A percentile compares a stretch with the other conserved stretches of the same genome.
Conservation (phyloP, 805 yeast genomes). For the Pichia sporocuriosa region DNA sequence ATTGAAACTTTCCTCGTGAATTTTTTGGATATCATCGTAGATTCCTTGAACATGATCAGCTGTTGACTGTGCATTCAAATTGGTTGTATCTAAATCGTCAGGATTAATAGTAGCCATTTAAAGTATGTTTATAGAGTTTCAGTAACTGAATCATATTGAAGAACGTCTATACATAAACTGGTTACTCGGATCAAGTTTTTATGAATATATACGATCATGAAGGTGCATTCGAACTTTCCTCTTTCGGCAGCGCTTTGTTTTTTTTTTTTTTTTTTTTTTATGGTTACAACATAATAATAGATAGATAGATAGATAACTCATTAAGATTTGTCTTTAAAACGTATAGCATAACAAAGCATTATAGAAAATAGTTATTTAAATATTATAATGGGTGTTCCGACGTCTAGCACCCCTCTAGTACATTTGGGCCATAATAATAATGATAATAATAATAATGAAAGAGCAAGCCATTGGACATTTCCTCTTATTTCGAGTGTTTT, state of each 20-base stretch:
- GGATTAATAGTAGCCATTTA: conserved; percentile 14
- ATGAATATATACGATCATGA: too few relatives aligned
- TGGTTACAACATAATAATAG: too few relatives aligned
- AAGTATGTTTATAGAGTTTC: background rate
- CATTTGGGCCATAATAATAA: background rate
- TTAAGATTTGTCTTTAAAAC: too few relatives aligned
- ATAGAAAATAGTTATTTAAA: too few relatives aligned
- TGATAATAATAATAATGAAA: background rate
- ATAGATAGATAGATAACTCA: too few relatives aligned
- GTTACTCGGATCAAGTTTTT: too few relatives aligned
- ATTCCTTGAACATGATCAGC: conserved; percentile 13
- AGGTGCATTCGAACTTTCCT: too few relatives aligned
- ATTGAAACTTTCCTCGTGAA: conserved; percentile 14
- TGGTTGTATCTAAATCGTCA: conserved; percentile 12
- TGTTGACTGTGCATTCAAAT: conserved; percentile 12
- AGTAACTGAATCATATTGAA: too few relatives aligned
- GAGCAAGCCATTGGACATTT: background rate
- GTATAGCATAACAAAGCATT: too few relatives aligned
- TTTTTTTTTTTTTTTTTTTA: too few relatives aligned
- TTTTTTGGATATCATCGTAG: conserved; percentile 11
- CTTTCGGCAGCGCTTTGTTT: background rate
- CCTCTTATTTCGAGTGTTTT: conserved; percentile 37
- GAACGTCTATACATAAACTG: too few relatives aligned
- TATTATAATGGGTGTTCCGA: background rate
- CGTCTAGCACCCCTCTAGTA: conserved; percentile 6